Evolutionary conservation across 2,329 filamentous ascomycete genomes (phyloP), one percentile per base, ranked within the genome.

Genomic region (Colletotrichum musae): DNA sequence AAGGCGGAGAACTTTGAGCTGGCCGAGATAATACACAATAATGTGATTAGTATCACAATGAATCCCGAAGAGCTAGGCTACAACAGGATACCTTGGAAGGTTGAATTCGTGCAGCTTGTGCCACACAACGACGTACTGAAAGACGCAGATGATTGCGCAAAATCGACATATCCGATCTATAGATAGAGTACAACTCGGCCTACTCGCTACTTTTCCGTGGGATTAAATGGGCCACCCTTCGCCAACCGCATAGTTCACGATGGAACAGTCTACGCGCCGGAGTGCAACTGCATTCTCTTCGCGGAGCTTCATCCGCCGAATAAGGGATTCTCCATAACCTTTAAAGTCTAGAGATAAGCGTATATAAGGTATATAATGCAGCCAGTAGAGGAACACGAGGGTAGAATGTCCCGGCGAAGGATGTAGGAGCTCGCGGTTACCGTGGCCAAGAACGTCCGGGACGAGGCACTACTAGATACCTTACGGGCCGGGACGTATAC

Each of bases 381-480:
- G n/a, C n/a, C n/a, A n/a, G n/a, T n/a, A n/a, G n/a, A n/a, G 21
- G 21, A 24, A 24, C 21, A 24, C 21, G 21, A 24, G 21, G 21
- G 21, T 24, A 24, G 21, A 24, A 82, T 91, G 16, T 93, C 89
- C 13, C 86, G 91, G 53, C 84, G 84, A 50, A 80, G 79, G 39
- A 85, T 92, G 80, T 94, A 92, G 91, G 79, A 79, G 50, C 77
- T 85, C 32, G 86, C 85, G 1, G 72, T 77, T 2, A 81, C 86
- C 7, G 74, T 91, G 26, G 84, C 85, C 1, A 68, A 50, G 2
- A 21, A 74, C n/a, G 64, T 85, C 2, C 65, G 66, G 2, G 48
- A 56, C 10, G 43, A 64, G 5, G 68, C 64, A 3, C 68, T 80
- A 9, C 50, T 57, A 39, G 67, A 47, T 6, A 70, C 74, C 4